Conservation (phyloP, 306 rosid species). For the Luffa aegyptiaca region DNA sequence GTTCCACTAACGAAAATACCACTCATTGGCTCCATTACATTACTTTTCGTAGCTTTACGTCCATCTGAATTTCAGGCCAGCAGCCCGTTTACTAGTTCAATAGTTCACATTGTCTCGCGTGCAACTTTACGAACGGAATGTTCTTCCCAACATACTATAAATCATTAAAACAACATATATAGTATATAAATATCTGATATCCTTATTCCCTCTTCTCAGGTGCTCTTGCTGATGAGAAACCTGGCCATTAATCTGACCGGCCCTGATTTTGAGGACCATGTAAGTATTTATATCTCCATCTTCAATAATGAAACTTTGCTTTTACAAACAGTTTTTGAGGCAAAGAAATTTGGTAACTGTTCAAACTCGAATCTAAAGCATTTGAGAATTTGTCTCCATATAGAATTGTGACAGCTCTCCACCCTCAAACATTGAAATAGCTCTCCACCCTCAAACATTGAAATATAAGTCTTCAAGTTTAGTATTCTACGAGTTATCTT, state of each 20-base stretch:
- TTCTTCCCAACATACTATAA: background rate
- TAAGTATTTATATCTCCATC: conserved; percentile 21
- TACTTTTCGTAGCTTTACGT: no score
- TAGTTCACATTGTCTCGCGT: background rate
- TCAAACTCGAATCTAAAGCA: background rate
- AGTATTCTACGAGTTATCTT: no score
- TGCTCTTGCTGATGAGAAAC: conserved; percentile 87
- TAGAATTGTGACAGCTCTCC: background rate
- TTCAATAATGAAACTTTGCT: background rate
- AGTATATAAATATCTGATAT: background rate
- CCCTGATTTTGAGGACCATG: conserved; percentile 87
- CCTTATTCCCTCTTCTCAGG: conserved; percentile 33
- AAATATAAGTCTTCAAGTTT: no score
- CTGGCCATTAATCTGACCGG: conserved; percentile 71
- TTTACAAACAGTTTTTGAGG: background rate
- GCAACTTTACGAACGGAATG: background rate
- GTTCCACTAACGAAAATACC: background rate
- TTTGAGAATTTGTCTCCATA: background rate
- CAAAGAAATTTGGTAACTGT: background rate
- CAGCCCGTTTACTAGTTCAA: background rate
- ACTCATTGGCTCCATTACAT: background rate
- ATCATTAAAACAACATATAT: background rate
- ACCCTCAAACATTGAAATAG: background rate
- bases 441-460: background rate
- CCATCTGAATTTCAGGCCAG: background rate